Evolutionary conservation across 1,284 basidiomycete species (phyloP).

Genomic region (Peniophora sp.): DNA sequence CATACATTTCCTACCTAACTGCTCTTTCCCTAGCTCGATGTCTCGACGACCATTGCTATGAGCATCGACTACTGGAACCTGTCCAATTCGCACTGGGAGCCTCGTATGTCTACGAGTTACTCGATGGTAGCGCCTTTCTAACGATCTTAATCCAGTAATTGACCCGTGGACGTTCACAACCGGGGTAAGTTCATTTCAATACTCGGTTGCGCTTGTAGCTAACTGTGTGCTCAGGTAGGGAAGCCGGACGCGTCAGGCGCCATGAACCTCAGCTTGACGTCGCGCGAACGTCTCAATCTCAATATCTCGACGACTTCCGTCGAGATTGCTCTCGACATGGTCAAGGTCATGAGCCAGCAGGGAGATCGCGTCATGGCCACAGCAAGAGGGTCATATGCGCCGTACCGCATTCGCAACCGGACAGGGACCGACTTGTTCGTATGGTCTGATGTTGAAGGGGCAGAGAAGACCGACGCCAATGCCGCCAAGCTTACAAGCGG

Average conservation of each 20-base stretch:
- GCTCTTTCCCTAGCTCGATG: constrained; percentile 57
- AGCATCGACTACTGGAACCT: constrained; percentile 97
- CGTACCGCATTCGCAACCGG: constrained; percentile 88
- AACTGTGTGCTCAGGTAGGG: constrained; percentile 31
- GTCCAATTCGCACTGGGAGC: constrained; percentile 98
- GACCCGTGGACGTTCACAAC: constrained; percentile 94
- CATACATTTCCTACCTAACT: constrained; percentile 1
- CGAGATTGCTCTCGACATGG: constrained; percentile 75
- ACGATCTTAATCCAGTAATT: constrained; percentile 49
- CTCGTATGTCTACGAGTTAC: constrained; percentile 41
- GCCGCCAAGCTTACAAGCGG: constrained; percentile 62
- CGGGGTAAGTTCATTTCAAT: constrained; percentile 36
- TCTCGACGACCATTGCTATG: constrained; percentile 72
- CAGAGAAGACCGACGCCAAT: constrained; percentile 35
- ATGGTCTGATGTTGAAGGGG: constrained; percentile 72
- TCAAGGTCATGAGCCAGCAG: constrained; percentile 64
- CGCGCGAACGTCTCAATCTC: constrained; percentile 83
- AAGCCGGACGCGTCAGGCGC: constrained; percentile 48
- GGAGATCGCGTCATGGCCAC: constrained; percentile 66
- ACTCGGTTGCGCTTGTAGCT: no score
- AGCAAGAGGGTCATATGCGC: constrained; percentile 82
- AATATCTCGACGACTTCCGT: constrained; percentile 92
- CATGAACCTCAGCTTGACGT: constrained; percentile 59
- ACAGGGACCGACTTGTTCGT: constrained; percentile 81
- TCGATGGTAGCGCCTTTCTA: background rate